Conservation (phyloP, 2,329 filamentous ascomycete genomes). For the Penicillium sp. region DNA sequence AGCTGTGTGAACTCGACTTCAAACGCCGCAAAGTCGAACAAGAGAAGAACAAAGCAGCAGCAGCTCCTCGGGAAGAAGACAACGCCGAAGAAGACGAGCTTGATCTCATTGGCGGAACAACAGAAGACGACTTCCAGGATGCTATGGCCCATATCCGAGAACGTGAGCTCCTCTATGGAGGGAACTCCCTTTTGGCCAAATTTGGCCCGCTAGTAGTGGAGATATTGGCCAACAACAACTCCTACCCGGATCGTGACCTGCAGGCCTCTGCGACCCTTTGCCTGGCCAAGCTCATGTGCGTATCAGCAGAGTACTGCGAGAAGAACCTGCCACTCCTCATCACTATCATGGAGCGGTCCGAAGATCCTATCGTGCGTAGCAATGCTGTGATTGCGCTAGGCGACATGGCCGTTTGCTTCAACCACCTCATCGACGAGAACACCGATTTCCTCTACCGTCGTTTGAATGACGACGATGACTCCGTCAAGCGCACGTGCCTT, state of each 20-base stretch:
- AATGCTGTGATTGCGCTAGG: conserved; percentile 96
- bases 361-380: conserved; percentile 86
- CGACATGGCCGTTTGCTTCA: conserved; percentile 99
- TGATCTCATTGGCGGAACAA: conserved; percentile 94
- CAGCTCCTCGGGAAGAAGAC: conserved; percentile 48
- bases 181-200: conserved; percentile 77
- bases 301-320: conserved; percentile 95
- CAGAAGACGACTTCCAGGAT: conserved; percentile 88
- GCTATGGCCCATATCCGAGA: conserved; percentile 82
- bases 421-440: conserved; percentile 98
- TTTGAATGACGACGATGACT: conserved; percentile 80
- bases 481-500: conserved; percentile 93
- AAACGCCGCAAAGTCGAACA: conserved; percentile 76
- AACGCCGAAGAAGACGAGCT: conserved; percentile 78
- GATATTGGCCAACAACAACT: conserved; percentile 91
- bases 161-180: conserved; percentile 77
- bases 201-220: conserved; percentile 91
- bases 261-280: conserved; percentile 93
- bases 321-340: conserved; percentile 88
- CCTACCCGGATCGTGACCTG: conserved; percentile 82
- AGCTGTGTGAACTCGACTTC: conserved; percentile 96
- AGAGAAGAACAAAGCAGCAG: conserved; percentile 46
- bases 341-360: conserved; percentile 93
- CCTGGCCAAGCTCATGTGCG: conserved; percentile 97
- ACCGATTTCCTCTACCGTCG: conserved; percentile 96